Evolutionary conservation across 148 eudicot genomes (phyloP), one percentile per base, ranked within the genome.

Genomic region (Nepenthes mirabilis): DNA sequence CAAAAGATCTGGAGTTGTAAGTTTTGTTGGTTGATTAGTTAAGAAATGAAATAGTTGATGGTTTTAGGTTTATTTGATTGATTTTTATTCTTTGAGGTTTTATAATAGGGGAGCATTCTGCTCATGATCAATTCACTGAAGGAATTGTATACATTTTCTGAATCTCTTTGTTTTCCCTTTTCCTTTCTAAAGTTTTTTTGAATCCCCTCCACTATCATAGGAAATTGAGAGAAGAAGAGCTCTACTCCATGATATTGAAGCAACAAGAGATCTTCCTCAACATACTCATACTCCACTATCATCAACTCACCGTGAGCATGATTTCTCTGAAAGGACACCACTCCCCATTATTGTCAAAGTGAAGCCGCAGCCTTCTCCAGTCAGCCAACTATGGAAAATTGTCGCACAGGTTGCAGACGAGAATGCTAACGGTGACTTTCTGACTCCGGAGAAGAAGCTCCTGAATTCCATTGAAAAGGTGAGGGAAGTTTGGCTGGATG

Each of bases 381-480:
- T 74, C 50, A 77, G 75, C n/a, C 64, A 56, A 72, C 74, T 77
- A 43, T 69, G 73, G 12, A 68, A 74, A 76, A 70, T 84, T 53
- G 67, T 84, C 70, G 77, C 68, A n/a, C 68, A 73, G 52, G 64
- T 81, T 68, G 74, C 82, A 32, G 64, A 69, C 40, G 71, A 77
- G 65, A 52, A 63, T 12, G 74, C 56, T 13, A 62, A 34, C 13
- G 75, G 58, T n/a, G 62, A 12, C 2, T 14, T 2, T 10, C 9
- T 35, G 35, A 85, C 91, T 0, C 91, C 91, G 3, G 76, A 77
- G 58, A 82, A 72, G 72, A 77, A 68, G 78, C 80, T 87, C 2
- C 66, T 89, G 60, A 71, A 78, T 65, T 86, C 91, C 5, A 88
- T 93, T 37, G 91, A 93, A 36, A 71, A 70, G 14, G 97, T 93